These are phyloP conservation scores for Herpetomonas samuelpessoai DNA, from an alignment of 208 protist species.

Conservation along the genomic window DNA sequence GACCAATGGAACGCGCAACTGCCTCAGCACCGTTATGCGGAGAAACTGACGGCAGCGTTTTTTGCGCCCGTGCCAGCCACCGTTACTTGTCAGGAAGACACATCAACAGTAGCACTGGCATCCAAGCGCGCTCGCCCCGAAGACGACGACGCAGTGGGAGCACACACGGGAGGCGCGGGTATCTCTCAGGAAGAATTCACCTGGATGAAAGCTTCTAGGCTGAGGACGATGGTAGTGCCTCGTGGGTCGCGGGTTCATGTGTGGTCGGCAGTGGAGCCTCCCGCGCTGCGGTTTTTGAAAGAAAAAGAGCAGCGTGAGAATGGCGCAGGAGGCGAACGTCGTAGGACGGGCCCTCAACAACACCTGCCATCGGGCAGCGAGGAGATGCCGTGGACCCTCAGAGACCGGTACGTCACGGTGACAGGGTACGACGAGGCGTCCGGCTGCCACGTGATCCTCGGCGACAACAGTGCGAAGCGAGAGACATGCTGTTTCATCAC, in stretches of 20 bases:
- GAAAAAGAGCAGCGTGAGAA: too few species aligned
- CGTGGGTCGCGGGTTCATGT: not conserved
- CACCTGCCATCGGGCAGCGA: not conserved
- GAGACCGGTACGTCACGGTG: slow-evolving; percentile 29
- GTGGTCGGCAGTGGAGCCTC: not conserved
- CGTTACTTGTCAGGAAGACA: not conserved
- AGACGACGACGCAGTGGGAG: not conserved
- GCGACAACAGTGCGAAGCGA: slow-evolving; percentile 9
- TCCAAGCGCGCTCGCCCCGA: not conserved
- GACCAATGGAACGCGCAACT: slow-evolving; percentile 43
- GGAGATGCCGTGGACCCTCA: slow-evolving; percentile 7
- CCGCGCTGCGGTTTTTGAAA: too few species aligned
- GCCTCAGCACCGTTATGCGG: slow-evolving; percentile 37
- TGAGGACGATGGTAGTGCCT: not conserved
- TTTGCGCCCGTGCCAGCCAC: slow-evolving; percentile 11
- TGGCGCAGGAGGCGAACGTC: too few species aligned
- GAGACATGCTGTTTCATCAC: slow-evolving; percentile 7
- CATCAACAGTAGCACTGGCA: not conserved
- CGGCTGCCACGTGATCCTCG: slow-evolving; percentile 40
- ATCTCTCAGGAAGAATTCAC: too few species aligned
- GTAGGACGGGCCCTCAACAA: too few species aligned
- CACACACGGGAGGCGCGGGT: too few species aligned
- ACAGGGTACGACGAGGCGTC: slow-evolving; percentile 58
- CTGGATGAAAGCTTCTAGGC: too few species aligned
- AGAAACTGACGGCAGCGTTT: slow-evolving; percentile 24